phyloP scores from a whole-genome alignment of 768 basidiomycete genomes.

The Collybiopsis luxurians region DNA sequence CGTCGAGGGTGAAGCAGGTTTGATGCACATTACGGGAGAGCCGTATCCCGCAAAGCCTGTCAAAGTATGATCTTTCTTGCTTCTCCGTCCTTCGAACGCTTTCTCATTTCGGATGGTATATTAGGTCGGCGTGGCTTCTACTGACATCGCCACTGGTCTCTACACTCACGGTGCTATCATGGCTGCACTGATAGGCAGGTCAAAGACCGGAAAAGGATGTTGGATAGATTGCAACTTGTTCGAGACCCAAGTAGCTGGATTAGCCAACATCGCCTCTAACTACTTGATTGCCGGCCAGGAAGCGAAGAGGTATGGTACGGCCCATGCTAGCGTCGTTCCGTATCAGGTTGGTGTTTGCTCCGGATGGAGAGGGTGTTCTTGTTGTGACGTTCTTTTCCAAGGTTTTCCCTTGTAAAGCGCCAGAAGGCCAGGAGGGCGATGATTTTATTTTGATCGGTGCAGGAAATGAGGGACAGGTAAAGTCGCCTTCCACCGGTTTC shows the following conservation, averaged over 20 bases:
- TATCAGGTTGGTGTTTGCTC: slow-evolving; percentile 48
- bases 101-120: slow-evolving; percentile 81
- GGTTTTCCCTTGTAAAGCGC: slow-evolving; percentile 71
- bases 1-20: slow-evolving; percentile 86
- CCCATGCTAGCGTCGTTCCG: slow-evolving; percentile 91
- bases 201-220: slow-evolving; percentile 81
- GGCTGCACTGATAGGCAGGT: slow-evolving; percentile 81
- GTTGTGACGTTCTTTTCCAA: neutral
- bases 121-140: slow-evolving; percentile 95
- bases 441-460: slow-evolving; percentile 94
- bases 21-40: slow-evolving; percentile 83
- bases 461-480: slow-evolving; percentile 83
- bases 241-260: slow-evolving; percentile 89
- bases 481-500: neutral
- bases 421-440: slow-evolving; percentile 29
- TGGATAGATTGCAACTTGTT: slow-evolving; percentile 94
- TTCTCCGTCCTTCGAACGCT: slow-evolving; percentile 41
- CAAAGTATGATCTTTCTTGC: neutral
- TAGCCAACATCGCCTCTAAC: slow-evolving; percentile 91
- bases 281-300: slow-evolving; percentile 86
- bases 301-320: slow-evolving; percentile 85
- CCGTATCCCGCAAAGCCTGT: slow-evolving; percentile 1
- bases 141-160: slow-evolving; percentile 84
- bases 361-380: too few species aligned
- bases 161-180: slow-evolving; percentile 93